These are phyloP conservation scores for Aureobasidium sp. DNA, from an alignment of 2,329 filamentous ascomycete species.

Conservation along the genomic window DNA sequence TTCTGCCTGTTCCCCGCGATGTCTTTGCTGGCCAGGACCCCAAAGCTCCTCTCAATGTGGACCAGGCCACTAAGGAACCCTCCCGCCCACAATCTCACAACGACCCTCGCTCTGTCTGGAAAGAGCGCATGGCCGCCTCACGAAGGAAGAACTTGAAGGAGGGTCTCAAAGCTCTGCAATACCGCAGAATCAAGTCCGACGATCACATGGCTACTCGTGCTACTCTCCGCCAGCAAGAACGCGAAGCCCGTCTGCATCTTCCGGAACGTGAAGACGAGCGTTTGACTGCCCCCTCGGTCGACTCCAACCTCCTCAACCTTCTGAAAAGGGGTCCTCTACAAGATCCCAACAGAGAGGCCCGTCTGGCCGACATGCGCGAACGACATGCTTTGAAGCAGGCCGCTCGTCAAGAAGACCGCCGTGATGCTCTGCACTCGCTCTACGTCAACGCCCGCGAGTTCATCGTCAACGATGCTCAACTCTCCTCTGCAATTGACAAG, in stretches of 20 bases:
- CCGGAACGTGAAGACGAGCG: constrained; percentile 69
- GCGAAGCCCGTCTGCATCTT: constrained; percentile 48
- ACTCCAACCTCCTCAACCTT: constrained; percentile 20
- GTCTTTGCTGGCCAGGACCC: constrained; percentile 52
- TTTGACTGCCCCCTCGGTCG: constrained; percentile 62
- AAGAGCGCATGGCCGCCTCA: constrained; percentile 61
- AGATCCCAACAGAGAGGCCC: constrained; percentile 20
- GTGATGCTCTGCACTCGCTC: constrained; percentile 71
- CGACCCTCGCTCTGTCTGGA: constrained; percentile 51
- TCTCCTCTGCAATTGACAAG: constrained; percentile 64
- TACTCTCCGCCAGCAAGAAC: constrained; percentile 42
- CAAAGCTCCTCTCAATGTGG: neutral
- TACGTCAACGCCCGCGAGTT: constrained; percentile 86
- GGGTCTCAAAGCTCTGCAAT: constrained; percentile 63
- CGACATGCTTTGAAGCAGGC: constrained; percentile 48
- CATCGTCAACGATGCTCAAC: constrained; percentile 73
- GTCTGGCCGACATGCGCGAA: constrained; percentile 30
- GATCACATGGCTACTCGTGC: constrained; percentile 35
- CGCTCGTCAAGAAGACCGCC: constrained; percentile 39
- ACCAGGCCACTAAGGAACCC: constrained; percentile 12
- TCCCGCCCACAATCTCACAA: constrained; percentile 51
- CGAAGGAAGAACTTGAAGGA: constrained; percentile 66
- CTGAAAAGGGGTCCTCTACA: constrained; percentile 20
- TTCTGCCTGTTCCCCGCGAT: constrained; percentile 73
- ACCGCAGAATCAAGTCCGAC: constrained; percentile 49